phyloP scores from a whole-genome alignment of 2,329 filamentous ascomycete genomes.

The Dactylellina parvicollis region DNA sequence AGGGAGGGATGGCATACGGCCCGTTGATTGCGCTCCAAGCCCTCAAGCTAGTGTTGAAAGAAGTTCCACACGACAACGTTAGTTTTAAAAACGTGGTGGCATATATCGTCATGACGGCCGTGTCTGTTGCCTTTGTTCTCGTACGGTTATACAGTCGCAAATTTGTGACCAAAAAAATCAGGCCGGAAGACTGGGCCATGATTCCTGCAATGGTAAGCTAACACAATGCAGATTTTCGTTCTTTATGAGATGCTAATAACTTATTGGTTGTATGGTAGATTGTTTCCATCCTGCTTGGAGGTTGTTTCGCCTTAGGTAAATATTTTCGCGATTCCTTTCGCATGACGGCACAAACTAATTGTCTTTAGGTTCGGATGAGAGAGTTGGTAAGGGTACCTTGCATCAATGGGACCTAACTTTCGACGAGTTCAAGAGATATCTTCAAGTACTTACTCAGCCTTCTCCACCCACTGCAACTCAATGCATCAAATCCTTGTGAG shows the following conservation, averaged over 20 bases:
- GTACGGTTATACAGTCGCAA: conserved; percentile 43
- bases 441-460: conserved; percentile 7
- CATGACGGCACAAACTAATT: neutral
- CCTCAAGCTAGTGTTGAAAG: conserved; percentile 32
- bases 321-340: neutral
- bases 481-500: neutral
- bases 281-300: conserved; percentile 31
- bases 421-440: conserved; percentile 43
- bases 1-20: conserved; percentile 35
- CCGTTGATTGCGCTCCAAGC: conserved; percentile 38
- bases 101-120: conserved; percentile 48
- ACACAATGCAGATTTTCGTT: neutral
- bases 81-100: conserved; percentile 47
- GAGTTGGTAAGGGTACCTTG: conserved; percentile 46
- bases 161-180: conserved; percentile 51
- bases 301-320: conserved; percentile 43
- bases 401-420: conserved; percentile 50
- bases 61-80: conserved; percentile 50
- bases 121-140: conserved; percentile 45
- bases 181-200: conserved; percentile 53
- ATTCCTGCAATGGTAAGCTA: conserved; percentile 47
- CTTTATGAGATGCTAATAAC: neutral
- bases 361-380: conserved; percentile 40
- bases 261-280: conserved; percentile 6
- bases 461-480: neutral